Percentiles rank a stretch among this genome's conserved stretches.
Evolutionary conservation across 805 yeast species (phyloP).

Genomic region (Yamadazyma paraphyllophila): DNA sequence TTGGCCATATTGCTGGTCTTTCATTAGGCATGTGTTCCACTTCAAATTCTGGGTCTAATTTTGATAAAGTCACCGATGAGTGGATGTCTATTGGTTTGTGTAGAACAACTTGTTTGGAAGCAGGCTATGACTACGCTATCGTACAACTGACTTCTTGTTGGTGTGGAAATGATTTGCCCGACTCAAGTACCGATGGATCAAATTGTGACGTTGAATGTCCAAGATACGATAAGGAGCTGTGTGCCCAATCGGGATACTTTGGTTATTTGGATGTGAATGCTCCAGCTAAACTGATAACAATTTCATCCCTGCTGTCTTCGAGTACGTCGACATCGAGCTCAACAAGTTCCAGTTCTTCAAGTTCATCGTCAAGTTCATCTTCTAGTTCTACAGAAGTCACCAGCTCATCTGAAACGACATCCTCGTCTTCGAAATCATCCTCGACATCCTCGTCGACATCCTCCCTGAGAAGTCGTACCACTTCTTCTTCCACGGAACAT

Average conservation of each 20-base stretch:
- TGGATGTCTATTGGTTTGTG: conserved; percentile 55
- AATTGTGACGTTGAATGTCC: conserved; percentile 44
- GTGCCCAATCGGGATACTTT: conserved; percentile 46
- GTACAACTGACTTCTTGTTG: conserved; percentile 54
- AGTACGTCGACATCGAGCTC: conserved; percentile 16
- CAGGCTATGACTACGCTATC: conserved; percentile 53
- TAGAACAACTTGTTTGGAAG: conserved; percentile 37
- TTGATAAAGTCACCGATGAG: conserved; percentile 11
- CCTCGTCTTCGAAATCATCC: neutral
- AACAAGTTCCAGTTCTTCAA: conserved; percentile 17
- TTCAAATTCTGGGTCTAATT: conserved; percentile 18
- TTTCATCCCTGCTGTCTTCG: conserved; percentile 12
- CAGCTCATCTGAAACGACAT: neutral
- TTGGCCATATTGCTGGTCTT: conserved; percentile 1
- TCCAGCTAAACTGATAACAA: conserved; percentile 10
- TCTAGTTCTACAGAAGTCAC: neutral
- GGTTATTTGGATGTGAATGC: conserved; percentile 45
- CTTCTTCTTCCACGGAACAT: conserved; percentile 1
- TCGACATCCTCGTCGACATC: neutral
- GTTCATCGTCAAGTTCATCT: conserved; percentile 14
- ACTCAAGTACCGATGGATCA: conserved; percentile 29
- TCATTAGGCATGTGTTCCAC: conserved; percentile 22
- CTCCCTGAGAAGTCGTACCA: neutral
- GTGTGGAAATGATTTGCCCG: conserved; percentile 58
- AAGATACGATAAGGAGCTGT: conserved; percentile 41